Evolutionary conservation across 1,139 yeast species (phyloP), one percentile per base, ranked within the genome.

Genomic region (Maudiozyma humilis): DNA sequence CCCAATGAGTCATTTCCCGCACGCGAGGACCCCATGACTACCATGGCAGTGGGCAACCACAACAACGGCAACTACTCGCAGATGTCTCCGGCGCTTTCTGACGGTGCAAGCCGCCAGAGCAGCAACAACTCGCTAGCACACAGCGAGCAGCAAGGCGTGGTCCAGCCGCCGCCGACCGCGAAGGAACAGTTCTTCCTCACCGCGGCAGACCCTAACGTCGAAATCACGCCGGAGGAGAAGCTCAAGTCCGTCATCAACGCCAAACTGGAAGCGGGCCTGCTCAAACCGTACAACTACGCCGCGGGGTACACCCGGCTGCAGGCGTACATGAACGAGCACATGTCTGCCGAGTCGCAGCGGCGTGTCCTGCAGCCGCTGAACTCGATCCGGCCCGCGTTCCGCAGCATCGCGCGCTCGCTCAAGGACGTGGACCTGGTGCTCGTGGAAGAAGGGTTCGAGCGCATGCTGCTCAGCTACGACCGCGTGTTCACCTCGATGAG

Each of bases 401-500:
- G 96, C 40, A 95, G 96, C 3, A 86, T 89, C 52, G 96, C 97
- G 0, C 74, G 89, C 54, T 82, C 95, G 0, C 69, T 91, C 52
- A 86, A 86, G 57, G 97, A 89, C 63, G 89, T 88, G 12, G 98
- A 91, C 63, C 71, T 89, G 57, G 93, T 89, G 5, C 68, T 88
- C 35, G 97, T 91, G 8, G 98, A 91, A 58, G 97, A 91, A 62
- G 82, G 85, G 45, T 91, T 91, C 62, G 98, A 91, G 65, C 72
- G 97, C 48, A 85, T 89, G 95, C 67, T 91, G 41, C 68, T 91
- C 44, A 96, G 91, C 56, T 89, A 91, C 59, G 98, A 91, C 62
- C 74, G 98, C 38, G 96, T 91, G 2, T 91, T 91, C 64, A 88
- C 97, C 0, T 83, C 95, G 5, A 88, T 89, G 96, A 96, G 96